Percentiles rank a stretch among this genome's conserved stretches.
Conservation (phyloP, 2,329 filamentous ascomycete genomes). For the Pezicula neosporulosa region DNA sequence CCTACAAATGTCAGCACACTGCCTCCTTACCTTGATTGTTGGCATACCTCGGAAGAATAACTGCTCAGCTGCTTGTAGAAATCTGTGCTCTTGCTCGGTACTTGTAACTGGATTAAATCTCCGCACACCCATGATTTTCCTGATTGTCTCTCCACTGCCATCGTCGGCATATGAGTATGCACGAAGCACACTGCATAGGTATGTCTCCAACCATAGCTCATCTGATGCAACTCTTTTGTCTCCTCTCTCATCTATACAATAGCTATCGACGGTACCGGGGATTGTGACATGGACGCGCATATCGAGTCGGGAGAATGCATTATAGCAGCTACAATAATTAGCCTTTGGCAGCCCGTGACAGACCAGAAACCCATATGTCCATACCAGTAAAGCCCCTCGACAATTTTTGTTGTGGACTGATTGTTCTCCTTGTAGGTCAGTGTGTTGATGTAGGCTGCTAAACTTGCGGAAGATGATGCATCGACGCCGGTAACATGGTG, state of each 20-base stretch:
- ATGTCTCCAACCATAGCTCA: conserved; percentile 94
- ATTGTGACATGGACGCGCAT: conserved; percentile 99
- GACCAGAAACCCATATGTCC: conserved; percentile 16
- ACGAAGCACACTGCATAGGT: conserved; percentile 88
- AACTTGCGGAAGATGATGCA: conserved; percentile 92
- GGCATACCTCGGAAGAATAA: conserved; percentile 83
- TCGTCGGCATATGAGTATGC: conserved; percentile 97
- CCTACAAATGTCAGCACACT: conserved; percentile 45
- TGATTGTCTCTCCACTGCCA: conserved; percentile 88
- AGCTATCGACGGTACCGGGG: conserved; percentile 92
- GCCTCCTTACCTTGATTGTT: too few species aligned
- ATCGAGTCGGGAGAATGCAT: conserved; percentile 95
- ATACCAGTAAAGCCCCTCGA: conserved; percentile 91
- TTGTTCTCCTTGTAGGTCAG: conserved; percentile 86
- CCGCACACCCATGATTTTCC: conserved; percentile 95
- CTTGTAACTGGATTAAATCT: conserved; percentile 97
- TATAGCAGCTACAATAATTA: conserved; percentile 69
- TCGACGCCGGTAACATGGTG: conserved; percentile 98
- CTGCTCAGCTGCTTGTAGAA: conserved; percentile 88
- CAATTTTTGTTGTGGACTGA: conserved; percentile 76
- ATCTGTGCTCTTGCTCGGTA: conserved; percentile 97
- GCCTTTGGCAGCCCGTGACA: conserved; percentile 23
- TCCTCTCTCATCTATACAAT: conserved; percentile 94
- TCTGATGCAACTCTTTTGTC: conserved; percentile 93
- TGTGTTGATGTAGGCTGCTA: conserved; percentile 98